Conservation (phyloP, 108 stramenopile genomes). For the Skeletonema potamos region DNA sequence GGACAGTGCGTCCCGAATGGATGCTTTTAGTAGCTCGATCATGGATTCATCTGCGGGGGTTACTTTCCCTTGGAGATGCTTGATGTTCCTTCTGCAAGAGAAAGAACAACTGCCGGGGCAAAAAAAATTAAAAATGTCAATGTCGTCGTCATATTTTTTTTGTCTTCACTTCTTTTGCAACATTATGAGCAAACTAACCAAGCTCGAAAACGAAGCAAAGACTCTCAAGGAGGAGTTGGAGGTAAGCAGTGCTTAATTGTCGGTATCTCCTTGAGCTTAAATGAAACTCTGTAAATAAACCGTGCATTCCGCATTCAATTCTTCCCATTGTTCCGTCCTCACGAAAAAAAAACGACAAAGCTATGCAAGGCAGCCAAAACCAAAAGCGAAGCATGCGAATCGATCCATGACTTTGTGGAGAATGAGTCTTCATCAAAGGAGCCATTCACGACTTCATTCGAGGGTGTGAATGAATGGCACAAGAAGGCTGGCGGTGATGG, state of each 20-base stretch:
- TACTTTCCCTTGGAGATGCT: too few species aligned
- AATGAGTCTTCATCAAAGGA: not conserved
- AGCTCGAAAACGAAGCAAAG: conserved; percentile 3
- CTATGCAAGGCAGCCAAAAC: not conserved
- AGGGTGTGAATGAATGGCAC: conserved; percentile 10
- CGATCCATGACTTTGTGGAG: not conserved
- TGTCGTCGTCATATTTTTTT: too few species aligned
- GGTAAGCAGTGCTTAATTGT: too few species aligned
- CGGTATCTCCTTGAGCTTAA: too few species aligned
- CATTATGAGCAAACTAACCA: not conserved
- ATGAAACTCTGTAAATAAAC: too few species aligned
- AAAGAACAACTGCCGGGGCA: too few species aligned
- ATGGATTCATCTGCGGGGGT: not conserved
- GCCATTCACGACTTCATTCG: not conserved
- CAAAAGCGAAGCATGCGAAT: not conserved
- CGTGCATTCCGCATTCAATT: not conserved
- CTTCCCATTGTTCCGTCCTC: not conserved
- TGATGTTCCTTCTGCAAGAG: too few species aligned
- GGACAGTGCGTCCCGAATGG: not conserved
- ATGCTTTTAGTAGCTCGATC: not conserved
- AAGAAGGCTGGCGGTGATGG: conserved; percentile 3
- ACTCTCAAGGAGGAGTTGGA: not conserved
- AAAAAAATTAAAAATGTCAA: too few species aligned
- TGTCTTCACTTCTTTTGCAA: not conserved
- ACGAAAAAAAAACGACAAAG: not conserved